Conservation (phyloP, 257 asterid genomes). For the Solanum pennellii region DNA sequence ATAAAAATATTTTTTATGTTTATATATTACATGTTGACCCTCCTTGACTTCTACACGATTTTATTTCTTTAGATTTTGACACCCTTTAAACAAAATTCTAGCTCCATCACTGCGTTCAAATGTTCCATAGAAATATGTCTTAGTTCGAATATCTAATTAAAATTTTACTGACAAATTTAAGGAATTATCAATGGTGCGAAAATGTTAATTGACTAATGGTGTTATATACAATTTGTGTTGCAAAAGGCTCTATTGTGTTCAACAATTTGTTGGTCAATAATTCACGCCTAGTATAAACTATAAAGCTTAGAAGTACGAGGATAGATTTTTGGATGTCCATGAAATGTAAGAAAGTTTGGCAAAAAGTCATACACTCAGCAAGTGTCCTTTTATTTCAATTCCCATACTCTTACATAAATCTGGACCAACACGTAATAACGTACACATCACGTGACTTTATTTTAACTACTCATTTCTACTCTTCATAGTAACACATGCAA, state of each 20-base stretch:
- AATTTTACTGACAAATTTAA: neutral
- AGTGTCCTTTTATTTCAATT: neutral
- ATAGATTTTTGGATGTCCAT: neutral
- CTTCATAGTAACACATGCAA: neutral
- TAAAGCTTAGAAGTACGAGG: neutral
- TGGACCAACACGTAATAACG: neutral
- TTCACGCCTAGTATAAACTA: neutral
- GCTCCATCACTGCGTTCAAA: accelerated
- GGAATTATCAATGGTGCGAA: accelerated
- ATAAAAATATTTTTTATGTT: too few species aligned
- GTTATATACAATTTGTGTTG: neutral
- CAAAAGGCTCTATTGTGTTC: neutral
- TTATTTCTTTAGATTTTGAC: too few species aligned
- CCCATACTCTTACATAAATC: neutral
- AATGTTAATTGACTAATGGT: neutral
- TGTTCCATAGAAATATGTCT: neutral
- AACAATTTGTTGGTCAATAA: neutral
- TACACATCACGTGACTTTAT: neutral
- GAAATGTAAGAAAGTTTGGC: neutral
- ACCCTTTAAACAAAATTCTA: accelerated
- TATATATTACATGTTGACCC: too few species aligned
- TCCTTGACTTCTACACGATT: too few species aligned
- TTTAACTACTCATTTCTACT: neutral
- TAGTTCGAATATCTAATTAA: neutral
- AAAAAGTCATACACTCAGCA: neutral